Evolutionary conservation across 2,329 filamentous ascomycete species (phyloP), one percentile per base, ranked within the genome.

Genomic region (Sporothrix inflata): DNA sequence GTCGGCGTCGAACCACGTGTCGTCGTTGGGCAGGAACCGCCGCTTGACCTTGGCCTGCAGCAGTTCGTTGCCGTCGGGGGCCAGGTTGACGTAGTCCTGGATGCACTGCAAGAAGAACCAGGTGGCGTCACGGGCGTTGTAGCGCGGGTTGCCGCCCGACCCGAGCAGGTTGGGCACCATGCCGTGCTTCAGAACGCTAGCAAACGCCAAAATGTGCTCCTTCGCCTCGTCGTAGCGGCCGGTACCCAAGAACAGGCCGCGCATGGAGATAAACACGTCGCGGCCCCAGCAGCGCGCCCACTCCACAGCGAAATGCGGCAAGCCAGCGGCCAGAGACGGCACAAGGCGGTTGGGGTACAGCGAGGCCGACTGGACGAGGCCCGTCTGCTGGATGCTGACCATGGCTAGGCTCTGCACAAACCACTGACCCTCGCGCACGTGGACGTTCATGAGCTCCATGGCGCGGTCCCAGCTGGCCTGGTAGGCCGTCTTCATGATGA

Each of bases 41-140:
- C 96, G 88, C 77, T 90, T 89, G 51, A 97, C 91, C 76, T 90
- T 91, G 76, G 92, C 91, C 72, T 94, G 87, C 21, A 99, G 84
- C 40, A 99, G 83, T 0, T 86, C 83, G 21, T 89, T 77, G 2
- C 96, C 96, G 72, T 94, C 86, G 0, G 96, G 95, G 0, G 90
- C 94, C 77, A 96, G 90, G 68, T 89, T 90, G 61, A 89, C 90
- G 80, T 97, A 99, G 79, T 99, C 96, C 78, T 99, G 96, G 66
- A 98, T 95, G 75, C 92, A 92, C 80, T 99, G 96, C 69, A 99
- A 82, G 85, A 97, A 97, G 85, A 98, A 99, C 96, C 96, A 99
- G 55, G 98, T 89, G 0, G 96, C 97, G 81, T 99, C 96, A 74
- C 96, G 89, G 57, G 96, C 94, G 80, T 99, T 99, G 84, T 98